Percentiles rank a stretch among this genome's conserved stretches.
Evolutionary conservation across 768 basidiomycete species (phyloP).

Genomic region (Boletus coccyginus): DNA sequence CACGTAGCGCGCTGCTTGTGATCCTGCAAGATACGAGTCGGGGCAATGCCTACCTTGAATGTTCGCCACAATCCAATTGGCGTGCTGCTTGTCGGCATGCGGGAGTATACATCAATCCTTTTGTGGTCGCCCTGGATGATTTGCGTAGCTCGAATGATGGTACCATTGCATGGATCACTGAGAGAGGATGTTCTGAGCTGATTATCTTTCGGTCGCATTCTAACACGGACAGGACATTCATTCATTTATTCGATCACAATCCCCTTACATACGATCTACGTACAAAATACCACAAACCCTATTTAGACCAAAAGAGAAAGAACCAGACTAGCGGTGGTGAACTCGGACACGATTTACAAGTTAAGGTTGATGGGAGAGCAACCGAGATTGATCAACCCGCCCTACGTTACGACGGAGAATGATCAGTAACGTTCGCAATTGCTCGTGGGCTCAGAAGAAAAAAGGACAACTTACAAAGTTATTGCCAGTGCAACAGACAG

Average conservation of each 20-base stretch:
- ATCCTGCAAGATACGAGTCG: neutral
- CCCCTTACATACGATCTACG: neutral
- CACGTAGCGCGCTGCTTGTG: neutral
- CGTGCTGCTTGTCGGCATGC: too few relatives aligned
- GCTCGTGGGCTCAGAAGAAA: neutral
- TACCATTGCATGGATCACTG: neutral
- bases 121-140: neutral
- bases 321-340: neutral
- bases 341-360: neutral
- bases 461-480: neutral
- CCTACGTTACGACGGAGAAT: neutral
- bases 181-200: neutral
- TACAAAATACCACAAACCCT: too few relatives aligned
- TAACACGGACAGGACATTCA: neutral
- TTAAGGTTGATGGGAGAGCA: conserved; percentile 7
- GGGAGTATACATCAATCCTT: neutral
- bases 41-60: too few relatives aligned
- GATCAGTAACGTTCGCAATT: too few relatives aligned
- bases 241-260: neutral
- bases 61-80: too few relatives aligned
- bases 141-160: neutral
- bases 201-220: neutral
- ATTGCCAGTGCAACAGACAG: conserved; percentile 1
- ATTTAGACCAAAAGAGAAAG: neutral
- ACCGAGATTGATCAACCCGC: conserved; percentile 10